Percentiles rank a stretch among this genome's conserved stretches.
Evolutionary conservation across 768 basidiomycete genomes (phyloP).

Genomic region (Kwoniella dejecticola): DNA sequence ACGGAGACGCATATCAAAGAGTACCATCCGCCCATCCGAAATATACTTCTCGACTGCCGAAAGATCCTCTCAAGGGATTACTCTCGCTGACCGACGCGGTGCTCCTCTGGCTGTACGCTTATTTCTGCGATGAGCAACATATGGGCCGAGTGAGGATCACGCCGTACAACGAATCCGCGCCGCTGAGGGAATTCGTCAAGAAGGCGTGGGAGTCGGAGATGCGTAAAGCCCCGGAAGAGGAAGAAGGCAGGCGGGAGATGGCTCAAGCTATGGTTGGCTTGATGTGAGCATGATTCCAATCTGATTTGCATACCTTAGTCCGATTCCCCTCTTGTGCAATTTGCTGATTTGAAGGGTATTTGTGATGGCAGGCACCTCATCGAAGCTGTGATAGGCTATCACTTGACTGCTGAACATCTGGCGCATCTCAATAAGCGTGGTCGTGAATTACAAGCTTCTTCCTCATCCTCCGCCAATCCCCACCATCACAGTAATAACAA

Average conservation of each 20-base stretch:
- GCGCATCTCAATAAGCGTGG: conserved; percentile 24
- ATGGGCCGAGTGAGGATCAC: conserved; percentile 24
- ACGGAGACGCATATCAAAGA: conserved; percentile 43
- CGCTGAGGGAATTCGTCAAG: conserved; percentile 34
- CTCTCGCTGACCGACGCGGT: conserved; percentile 44
- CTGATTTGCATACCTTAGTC: not conserved
- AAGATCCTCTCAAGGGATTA: conserved; percentile 37
- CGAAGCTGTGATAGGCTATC: conserved; percentile 44
- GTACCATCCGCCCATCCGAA: conserved; percentile 21
- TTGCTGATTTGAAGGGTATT: conserved; percentile 5
- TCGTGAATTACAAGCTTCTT: conserved; percentile 14
- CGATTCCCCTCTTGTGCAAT: not conserved
- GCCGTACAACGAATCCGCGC: conserved; percentile 29
- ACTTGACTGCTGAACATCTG: conserved; percentile 34
- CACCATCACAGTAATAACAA: no score
- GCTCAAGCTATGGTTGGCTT: conserved; percentile 46
- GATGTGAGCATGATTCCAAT: conserved; percentile 35
- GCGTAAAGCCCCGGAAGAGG: conserved; percentile 19
- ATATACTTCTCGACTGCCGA: conserved; percentile 20
- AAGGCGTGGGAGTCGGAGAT: conserved; percentile 37
- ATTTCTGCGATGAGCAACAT: conserved; percentile 44
- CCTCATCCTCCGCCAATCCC: not conserved
- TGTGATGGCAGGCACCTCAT: conserved; percentile 37
- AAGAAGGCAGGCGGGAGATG: conserved; percentile 28
- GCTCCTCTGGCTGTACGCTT: conserved; percentile 43